These are phyloP conservation scores for Monilinia vaccinii-corymbosi DNA, from an alignment of 2,329 filamentous ascomycete species.

Conservation along the genomic window DNA sequence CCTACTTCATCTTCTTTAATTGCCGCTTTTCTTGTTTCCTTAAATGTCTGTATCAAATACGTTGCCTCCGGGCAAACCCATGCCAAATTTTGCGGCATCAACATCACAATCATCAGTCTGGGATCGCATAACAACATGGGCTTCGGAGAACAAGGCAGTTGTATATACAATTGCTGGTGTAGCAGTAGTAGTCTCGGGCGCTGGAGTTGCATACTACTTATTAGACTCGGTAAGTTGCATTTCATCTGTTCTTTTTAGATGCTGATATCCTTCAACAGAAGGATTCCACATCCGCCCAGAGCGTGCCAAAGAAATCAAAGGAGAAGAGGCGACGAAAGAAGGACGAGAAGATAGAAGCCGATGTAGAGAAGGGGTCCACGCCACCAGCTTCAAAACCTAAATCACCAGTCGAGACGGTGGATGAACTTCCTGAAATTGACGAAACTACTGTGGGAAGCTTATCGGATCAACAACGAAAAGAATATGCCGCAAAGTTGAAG, in stretches of 20 bases:
- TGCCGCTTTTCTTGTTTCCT: constrained; percentile 14
- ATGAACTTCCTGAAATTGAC: constrained; percentile 61
- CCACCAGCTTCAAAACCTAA: constrained; percentile 36
- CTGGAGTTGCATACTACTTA: constrained; percentile 89
- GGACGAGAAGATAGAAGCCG: constrained; percentile 65
- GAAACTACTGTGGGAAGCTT: constrained; percentile 45
- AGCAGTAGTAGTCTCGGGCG: constrained; percentile 81
- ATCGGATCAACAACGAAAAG: constrained; percentile 62
- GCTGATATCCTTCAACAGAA: constrained; percentile 20
- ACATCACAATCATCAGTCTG: constrained; percentile 39
- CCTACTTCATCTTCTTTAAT: constrained; percentile 19
- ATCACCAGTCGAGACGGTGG: constrained; percentile 46
- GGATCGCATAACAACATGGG: constrained; percentile 88
- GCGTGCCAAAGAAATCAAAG: constrained; percentile 59
- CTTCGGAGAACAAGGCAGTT: constrained; percentile 87
- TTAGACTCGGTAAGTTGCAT: constrained; percentile 44
- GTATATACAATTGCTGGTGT: constrained; percentile 96
- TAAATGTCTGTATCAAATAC: constrained; percentile 24
- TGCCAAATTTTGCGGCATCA: constrained; percentile 28
- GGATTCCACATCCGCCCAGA: constrained; percentile 27
- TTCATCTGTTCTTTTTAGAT: constrained; percentile 10
- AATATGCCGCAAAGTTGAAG: constrained; percentile 86
- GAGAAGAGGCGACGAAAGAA: constrained; percentile 86
- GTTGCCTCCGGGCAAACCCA: constrained; percentile 21
- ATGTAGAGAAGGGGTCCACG: constrained; percentile 52